Conservation (phyloP, 1,139 yeast species). For the Yamadazyma jaroonii region DNA sequence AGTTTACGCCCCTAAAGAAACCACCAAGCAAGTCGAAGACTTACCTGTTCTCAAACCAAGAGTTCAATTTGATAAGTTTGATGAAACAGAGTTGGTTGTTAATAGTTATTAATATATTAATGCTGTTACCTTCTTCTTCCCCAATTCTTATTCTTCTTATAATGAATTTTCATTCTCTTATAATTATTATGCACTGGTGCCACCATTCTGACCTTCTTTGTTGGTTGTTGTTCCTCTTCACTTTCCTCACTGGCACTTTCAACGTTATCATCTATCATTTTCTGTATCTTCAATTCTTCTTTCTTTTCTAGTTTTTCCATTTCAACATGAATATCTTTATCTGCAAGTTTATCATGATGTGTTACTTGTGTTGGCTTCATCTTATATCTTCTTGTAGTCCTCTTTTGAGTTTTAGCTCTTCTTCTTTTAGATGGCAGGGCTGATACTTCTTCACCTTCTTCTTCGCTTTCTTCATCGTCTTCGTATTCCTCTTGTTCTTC, state of each 20-base stretch:
- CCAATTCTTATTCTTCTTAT: conserved; percentile 18
- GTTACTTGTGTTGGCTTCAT: conserved; percentile 41
- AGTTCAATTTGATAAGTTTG: conserved; percentile 17
- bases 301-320: conserved; percentile 29
- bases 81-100: conserved; percentile 14
- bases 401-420: conserved; percentile 52
- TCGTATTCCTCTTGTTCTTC: conserved; percentile 16
- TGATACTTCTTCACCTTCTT: conserved; percentile 9
- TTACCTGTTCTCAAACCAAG: conserved; percentile 10
- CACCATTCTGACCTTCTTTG: conserved; percentile 20
- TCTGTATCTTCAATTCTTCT: conserved; percentile 20
- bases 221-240: conserved; percentile 17
- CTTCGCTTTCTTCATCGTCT: conserved; percentile 11
- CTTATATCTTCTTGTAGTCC: conserved; percentile 61
- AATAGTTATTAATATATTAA: conserved; percentile 6
- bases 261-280: conserved; percentile 19
- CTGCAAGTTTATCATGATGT: conserved; percentile 24
- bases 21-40: background rate
- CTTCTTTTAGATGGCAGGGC: conserved; percentile 16
- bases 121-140: conserved; percentile 9
- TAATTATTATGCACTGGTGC: conserved; percentile 39
- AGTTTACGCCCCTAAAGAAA: conserved; percentile 23
- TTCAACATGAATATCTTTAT: conserved; percentile 40
- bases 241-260: conserved; percentile 17
- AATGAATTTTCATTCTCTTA: conserved; percentile 44